Evolutionary conservation across 1,284 basidiomycete genomes (phyloP), one percentile per base, ranked within the genome.

Genomic region (Waitea zeae): DNA sequence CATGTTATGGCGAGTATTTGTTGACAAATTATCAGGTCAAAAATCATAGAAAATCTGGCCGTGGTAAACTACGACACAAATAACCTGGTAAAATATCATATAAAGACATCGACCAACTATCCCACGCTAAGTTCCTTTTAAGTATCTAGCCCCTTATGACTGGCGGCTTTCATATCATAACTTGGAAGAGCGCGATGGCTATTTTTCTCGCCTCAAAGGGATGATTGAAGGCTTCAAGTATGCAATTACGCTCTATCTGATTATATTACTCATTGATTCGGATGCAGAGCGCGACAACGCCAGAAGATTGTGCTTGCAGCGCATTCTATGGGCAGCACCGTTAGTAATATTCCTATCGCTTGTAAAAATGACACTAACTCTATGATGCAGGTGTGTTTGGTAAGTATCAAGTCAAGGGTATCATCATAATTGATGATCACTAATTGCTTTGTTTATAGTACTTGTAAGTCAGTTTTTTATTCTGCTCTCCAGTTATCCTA

Each of bases 91-190:
- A 7, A n/a, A n/a, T 26, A 7, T 26, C 22, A 7, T 7, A 26
- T 26, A 26, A 26, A n/a, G 22, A 26, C 22, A n/a, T 7, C 22
- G n/a, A n/a, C n/a, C n/a, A n/a, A n/a, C n/a, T n/a, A n/a, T n/a
- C n/a, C n/a, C n/a, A n/a, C n/a, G n/a, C n/a, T n/a, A n/a, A n/a
- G n/a, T n/a, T n/a, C n/a, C n/a, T n/a, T n/a, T n/a, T n/a, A n/a
- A 26, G 22, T 66, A 80, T 42, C 67, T 93, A 30, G 86, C 86
- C 0, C 76, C 87, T 9, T 93, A 90, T 49, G 88, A 92, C 49
- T 92, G 86, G 87, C 67, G 90, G 27, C 51, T 96, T 36, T 84
- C 84, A n/a, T 89, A 75, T 53, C 80, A 73, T 56, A 97, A 98
- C 48, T 59, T 83, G 3, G 90, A 98, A 57, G 78, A 80, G 43